phyloP scores from a whole-genome alignment of 805 yeast genomes.

The Cyberlindnera bimundalis region DNA sequence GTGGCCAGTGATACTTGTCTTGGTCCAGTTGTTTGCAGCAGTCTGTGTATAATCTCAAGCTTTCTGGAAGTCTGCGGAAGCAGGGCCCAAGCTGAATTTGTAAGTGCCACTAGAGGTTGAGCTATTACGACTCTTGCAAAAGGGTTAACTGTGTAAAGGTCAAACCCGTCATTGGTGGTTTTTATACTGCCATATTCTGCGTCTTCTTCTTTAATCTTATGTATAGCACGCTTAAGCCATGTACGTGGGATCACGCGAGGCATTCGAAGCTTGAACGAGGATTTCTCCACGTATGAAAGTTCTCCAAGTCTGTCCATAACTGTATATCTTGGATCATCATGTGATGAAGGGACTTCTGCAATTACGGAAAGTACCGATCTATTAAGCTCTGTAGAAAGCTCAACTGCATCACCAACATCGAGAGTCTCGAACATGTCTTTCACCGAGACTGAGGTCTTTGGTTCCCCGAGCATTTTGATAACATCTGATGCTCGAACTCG shows the following conservation, averaged over 20 bases:
- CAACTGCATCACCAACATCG: constrained; percentile 60
- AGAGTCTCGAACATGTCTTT: constrained; percentile 20
- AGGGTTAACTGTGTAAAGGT: constrained; percentile 31
- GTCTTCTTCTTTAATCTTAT: constrained; percentile 14
- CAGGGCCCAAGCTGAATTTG: constrained; percentile 38
- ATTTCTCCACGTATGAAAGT: constrained; percentile 44
- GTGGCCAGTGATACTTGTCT: constrained; percentile 37
- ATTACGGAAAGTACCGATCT: constrained; percentile 50
- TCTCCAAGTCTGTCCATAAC: constrained; percentile 57
- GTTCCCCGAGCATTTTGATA: neutral
- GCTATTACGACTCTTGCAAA: constrained; percentile 32
- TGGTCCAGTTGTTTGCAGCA: constrained; percentile 41
- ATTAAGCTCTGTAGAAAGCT: constrained; percentile 40
- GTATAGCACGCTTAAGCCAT: constrained; percentile 31
- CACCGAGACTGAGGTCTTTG: constrained; percentile 3
- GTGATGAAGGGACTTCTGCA: constrained; percentile 46
- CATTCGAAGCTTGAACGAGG: constrained; percentile 45
- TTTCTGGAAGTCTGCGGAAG: constrained; percentile 38
- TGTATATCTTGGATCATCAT: constrained; percentile 53
- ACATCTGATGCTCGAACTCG: constrained; percentile 2
- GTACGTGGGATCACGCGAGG: constrained; percentile 47
- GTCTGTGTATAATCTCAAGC: constrained; percentile 44
- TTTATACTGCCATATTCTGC: constrained; percentile 31
- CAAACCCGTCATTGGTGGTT: constrained; percentile 26
- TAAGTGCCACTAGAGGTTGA: constrained; percentile 35